Conservation (phyloP, 2,329 filamentous ascomycete species). For the Epichloe typhina region DNA sequence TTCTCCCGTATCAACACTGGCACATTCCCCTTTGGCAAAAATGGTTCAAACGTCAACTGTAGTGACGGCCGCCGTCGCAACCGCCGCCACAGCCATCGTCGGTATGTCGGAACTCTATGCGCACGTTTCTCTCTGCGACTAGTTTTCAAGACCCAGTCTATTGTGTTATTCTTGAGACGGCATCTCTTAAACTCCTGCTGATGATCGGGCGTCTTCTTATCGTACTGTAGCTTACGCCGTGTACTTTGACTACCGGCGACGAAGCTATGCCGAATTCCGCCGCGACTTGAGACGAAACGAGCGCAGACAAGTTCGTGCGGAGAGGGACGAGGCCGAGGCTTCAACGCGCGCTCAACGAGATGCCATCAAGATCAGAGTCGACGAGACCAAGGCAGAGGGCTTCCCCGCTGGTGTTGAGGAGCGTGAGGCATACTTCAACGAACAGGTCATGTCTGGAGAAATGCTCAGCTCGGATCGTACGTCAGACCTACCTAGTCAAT, state of each 20-base stretch:
- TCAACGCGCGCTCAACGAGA: conserved; percentile 55
- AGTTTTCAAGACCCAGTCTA: background rate
- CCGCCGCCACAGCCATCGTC: conserved; percentile 43
- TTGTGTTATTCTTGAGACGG: conserved; percentile 8
- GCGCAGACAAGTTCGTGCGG: conserved; percentile 55
- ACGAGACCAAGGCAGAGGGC: conserved; percentile 76
- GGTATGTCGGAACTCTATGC: conserved; percentile 29
- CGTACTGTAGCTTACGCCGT: conserved; percentile 42
- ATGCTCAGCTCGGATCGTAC: conserved; percentile 68
- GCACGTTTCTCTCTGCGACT: background rate
- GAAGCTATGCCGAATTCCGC: conserved; percentile 51
- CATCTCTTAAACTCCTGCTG: background rate
- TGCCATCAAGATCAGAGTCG: conserved; percentile 61
- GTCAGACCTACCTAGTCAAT: background rate
- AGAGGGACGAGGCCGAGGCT: conserved; percentile 59
- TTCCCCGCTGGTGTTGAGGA: conserved; percentile 82
- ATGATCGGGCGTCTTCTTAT: background rate
- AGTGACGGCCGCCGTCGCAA: conserved; percentile 49
- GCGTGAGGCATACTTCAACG: conserved; percentile 93
- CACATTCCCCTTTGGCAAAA: conserved; percentile 2
- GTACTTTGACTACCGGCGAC: conserved; percentile 57
- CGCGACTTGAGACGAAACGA: conserved; percentile 60
- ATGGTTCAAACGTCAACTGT: conserved; percentile 40
- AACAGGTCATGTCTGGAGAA: conserved; percentile 85
- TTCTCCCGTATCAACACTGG: conserved; percentile 3